A percentile compares a stretch with the other conserved stretches of the same genome.
Conservation (phyloP, 2,329 filamentous ascomycete genomes). For the Cordyceps javanica region DNA sequence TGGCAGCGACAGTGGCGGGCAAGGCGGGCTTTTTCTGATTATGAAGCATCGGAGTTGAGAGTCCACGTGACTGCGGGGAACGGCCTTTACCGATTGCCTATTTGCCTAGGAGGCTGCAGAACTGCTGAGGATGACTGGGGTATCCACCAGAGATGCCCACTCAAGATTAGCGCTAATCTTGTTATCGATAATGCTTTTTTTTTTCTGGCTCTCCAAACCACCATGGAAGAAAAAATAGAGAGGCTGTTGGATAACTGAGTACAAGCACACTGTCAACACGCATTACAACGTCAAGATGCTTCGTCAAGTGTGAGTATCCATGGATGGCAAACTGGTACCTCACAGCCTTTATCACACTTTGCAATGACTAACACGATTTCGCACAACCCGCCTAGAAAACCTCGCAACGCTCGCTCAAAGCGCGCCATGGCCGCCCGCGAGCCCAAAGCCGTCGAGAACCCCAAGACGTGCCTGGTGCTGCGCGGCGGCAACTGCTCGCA, state of each 20-base stretch:
- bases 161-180: constrained; percentile 1
- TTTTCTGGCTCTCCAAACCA: constrained; percentile 20
- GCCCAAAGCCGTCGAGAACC: constrained; percentile 82
- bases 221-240: neutral
- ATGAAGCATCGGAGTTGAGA: constrained; percentile 3
- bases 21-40: constrained; percentile 1
- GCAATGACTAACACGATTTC: neutral
- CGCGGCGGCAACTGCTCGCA: constrained; percentile 81
- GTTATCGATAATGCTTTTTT: constrained; percentile 30
- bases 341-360: neutral
- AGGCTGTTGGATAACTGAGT: neutral
- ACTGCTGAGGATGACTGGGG: neutral
- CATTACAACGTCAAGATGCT: constrained; percentile 32
- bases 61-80: constrained; percentile 31
- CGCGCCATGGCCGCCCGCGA: constrained; percentile 89
- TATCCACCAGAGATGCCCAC: neutral
- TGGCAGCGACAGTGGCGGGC: neutral
- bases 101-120: constrained; percentile 12
- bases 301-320: constrained; percentile 39
- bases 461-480: constrained; percentile 84
- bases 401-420: constrained; percentile 78
- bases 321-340: neutral
- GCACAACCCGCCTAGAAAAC: constrained; percentile 50
- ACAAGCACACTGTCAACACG: constrained; percentile 13
- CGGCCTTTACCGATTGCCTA: constrained; percentile 8